Percentiles rank a stretch among this genome's conserved stretches.
Conservation (phyloP, 2,329 filamentous ascomycete genomes). For the Laburnicola sp. region DNA sequence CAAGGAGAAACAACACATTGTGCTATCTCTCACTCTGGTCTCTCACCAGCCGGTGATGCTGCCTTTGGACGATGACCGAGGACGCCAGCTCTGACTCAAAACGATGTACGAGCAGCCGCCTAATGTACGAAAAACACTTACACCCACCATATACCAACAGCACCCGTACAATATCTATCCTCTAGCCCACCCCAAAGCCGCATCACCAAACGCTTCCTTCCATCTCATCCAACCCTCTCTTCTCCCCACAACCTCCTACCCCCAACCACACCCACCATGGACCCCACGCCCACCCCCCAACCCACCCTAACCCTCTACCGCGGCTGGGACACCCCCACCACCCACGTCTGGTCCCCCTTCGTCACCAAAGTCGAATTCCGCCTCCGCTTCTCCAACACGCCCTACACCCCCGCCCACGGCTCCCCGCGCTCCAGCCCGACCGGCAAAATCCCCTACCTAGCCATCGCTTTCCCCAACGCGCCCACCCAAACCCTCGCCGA, state of each 20-base stretch:
- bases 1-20: no score
- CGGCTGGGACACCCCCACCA: constrained; percentile 49
- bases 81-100: no score
- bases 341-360: constrained; percentile 64
- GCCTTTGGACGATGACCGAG: no score
- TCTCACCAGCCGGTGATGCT: no score
- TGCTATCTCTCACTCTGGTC: no score
- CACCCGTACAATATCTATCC: no score
- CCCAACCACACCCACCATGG: constrained; percentile 1
- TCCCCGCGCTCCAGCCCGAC: constrained; percentile 53
- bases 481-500: constrained; percentile 50
- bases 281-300: neutral
- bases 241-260: neutral
- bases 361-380: constrained; percentile 65
- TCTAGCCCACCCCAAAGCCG: no score
- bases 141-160: no score
- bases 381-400: constrained; percentile 56
- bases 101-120: no score
- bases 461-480: constrained; percentile 24
- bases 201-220: no score
- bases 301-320: constrained; percentile 53
- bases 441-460: constrained; percentile 65
- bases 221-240: no score
- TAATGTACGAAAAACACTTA: no score
- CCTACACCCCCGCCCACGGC: constrained; percentile 54